Evolutionary conservation across 2,329 filamentous ascomycete genomes (phyloP), one percentile per base, ranked within the genome.

Genomic region (Cytospora chrysosperma): DNA sequence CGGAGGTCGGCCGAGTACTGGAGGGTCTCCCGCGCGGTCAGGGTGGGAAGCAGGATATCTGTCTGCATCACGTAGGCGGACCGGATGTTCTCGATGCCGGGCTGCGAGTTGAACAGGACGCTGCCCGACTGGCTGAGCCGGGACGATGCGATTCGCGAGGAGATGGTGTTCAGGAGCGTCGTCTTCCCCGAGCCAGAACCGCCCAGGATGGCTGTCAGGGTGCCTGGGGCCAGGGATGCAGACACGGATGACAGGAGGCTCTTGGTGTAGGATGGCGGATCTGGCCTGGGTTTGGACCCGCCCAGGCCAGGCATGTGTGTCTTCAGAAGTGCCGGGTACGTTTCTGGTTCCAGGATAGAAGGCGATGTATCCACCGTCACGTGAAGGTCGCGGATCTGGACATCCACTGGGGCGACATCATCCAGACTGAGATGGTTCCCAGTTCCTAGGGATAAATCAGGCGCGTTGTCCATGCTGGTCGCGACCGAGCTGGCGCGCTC

Each of bases 21-120:
- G 26, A 93, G 75, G 0, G 91, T 93, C 72, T 93, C 90, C 43
- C 90, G 81, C 13, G 93, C 90, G 0, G 90, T 93, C 64, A 93
- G 76, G 0, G 88, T 89, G 0, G 90, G 88, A 0, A 92, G 78
- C 1, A 93, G 77, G 17, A 92, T 82, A 70, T 93, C 90, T 69
- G 92, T 88, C 71, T 93, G 88, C 81, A 89, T 90, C 24, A 90
- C 89, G 77, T 92, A 91, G 8, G 61, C 50, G n/a, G 49, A 61
- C 58, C 87, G 77, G 54, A 88, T 77, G 62, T 77, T 79, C 28
- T 82, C 77, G 5, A 87, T 78, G 1, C 85, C 81, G 27, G 78
- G 68, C 43, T 76, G 74, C 1, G 82, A 83, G 71, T 91, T 92
- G 75, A 90, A 92, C 0, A 81, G 82, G 0, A 81, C 82, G 4